Evolutionary conservation across 1,139 yeast genomes (phyloP).

Genomic region (Geotrichum candidum): DNA sequence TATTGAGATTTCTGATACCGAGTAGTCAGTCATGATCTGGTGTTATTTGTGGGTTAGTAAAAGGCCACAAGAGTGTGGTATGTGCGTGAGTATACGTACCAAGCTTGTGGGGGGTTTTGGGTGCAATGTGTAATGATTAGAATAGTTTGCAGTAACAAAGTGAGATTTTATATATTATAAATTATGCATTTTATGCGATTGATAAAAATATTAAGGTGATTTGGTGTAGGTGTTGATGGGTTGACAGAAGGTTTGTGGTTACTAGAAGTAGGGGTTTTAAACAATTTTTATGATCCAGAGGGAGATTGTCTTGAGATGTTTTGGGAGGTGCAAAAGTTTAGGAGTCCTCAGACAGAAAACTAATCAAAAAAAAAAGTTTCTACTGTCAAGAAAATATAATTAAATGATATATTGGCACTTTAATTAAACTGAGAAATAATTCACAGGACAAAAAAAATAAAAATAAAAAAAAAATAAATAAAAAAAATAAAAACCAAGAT

Average conservation of each 20-base stretch:
- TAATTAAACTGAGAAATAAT: too few relatives aligned
- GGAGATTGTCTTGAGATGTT: background rate
- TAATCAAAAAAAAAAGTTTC: background rate
- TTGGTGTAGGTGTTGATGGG: background rate
- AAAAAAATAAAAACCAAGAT: background rate
- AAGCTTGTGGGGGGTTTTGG: background rate
- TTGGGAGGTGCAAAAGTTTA: background rate
- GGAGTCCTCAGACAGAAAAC: background rate
- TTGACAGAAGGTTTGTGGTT: background rate
- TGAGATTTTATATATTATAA: background rate
- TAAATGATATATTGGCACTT: too few relatives aligned
- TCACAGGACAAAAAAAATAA: too few relatives aligned
- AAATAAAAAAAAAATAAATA: too few relatives aligned
- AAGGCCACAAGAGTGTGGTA: background rate
- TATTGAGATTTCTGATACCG: background rate
- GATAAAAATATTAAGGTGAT: background rate
- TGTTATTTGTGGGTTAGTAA: background rate
- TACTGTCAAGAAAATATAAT: background rate
- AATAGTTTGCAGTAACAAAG: background rate
- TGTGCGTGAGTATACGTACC: background rate
- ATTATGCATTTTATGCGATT: background rate
- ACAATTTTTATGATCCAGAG: background rate
- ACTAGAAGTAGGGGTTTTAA: background rate
- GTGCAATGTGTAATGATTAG: background rate
- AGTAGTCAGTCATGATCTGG: background rate